These are phyloP conservation scores for Citrullus amarus DNA, from an alignment of 306 rosid species.

Conservation along the genomic window DNA sequence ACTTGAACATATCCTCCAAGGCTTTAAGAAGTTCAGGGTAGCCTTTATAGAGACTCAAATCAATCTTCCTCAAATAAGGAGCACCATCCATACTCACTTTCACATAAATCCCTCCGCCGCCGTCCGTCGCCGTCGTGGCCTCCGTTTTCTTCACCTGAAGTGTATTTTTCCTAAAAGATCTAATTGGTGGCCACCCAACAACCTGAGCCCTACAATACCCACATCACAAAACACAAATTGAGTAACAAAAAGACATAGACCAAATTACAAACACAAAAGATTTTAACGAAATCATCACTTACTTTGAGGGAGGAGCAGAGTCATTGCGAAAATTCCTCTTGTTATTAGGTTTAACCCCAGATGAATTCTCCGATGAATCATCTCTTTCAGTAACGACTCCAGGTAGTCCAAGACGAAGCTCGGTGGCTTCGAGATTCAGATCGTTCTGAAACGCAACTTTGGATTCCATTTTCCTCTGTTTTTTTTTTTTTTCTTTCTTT, in stretches of 20 bases:
- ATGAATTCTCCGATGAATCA: background rate
- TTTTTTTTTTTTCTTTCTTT: too few relatives aligned
- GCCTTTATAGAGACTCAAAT: slow-evolving; percentile 44
- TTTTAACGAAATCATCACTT: background rate
- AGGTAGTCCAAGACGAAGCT: slow-evolving; percentile 70
- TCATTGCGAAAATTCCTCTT: slow-evolving; percentile 43
- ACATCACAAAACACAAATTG: background rate
- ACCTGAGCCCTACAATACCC: slow-evolving; percentile 51
- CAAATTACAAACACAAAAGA: background rate
- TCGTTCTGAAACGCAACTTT: slow-evolving; percentile 33
- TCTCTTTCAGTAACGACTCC: slow-evolving; percentile 39
- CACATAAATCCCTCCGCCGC: slow-evolving; percentile 47
- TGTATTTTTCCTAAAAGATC: slow-evolving; percentile 63
- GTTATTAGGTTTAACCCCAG: slow-evolving; percentile 24
- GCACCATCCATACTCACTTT: slow-evolving; percentile 99
- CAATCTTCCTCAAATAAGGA: slow-evolving; percentile 87
- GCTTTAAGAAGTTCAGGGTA: slow-evolving; percentile 61
- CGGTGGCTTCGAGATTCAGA: slow-evolving; percentile 75
- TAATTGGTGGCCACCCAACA: slow-evolving; percentile 93
- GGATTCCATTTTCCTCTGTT: slow-evolving; percentile 26
- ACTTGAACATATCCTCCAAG: slow-evolving; percentile 66
- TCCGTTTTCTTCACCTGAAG: slow-evolving; percentile 30
- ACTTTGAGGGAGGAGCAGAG: slow-evolving; percentile 13
- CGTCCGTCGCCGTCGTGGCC: slow-evolving; percentile 3
- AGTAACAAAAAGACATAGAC: background rate